Evolutionary conservation across 345 rosid species (phyloP), one percentile per base, ranked within the genome.

Genomic region (Murraya koenigii): DNA sequence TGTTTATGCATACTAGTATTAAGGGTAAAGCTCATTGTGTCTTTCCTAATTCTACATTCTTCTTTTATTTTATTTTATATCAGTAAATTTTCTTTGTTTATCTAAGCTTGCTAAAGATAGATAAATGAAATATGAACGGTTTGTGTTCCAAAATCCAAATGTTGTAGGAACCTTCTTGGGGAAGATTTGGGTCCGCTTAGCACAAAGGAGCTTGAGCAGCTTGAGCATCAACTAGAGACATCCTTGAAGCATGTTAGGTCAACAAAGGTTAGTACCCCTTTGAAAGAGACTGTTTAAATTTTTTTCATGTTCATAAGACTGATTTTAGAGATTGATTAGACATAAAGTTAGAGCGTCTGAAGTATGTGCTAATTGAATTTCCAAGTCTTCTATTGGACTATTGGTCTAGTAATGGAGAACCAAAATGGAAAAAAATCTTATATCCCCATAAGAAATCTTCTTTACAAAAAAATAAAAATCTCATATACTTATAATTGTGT

Each of bases 211-310:
- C 84, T 94, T 60, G 97, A 94, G 78, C 91, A 90, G 77, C 89
- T 94, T 49, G 98, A 94, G 82, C 78, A 79, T 84, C 97, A 90
- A 54, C 85, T 92, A 22, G 98, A 94, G 69, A 62, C 89, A 32
- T 94, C 98, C 47, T 86, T 94, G 85, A 87, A 85, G 84, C 92
- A 87, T 67, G 89, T 92, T 68, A 88, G 98, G 68, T 88, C 94
- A 33, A 94, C 92, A 28, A 94, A 87, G 94, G 98, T 89, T 75
- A 67, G 28, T 44, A n/a, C 11, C 17, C 3, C 13, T 44, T 44
- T 44, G 15, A 44, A 44, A 44, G 49, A 14, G 49, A 44, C 17
- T 15, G 17, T 44, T 13, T 41, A 10, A 41, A 10, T 11, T 13
- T 41, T 44, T 44, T 44, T 44, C 32, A 52, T 52, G 17, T 52